phyloP scores from a whole-genome alignment of 2,329 filamentous ascomycete genomes.

The Neophaeococcomyces mojaviensis region DNA sequence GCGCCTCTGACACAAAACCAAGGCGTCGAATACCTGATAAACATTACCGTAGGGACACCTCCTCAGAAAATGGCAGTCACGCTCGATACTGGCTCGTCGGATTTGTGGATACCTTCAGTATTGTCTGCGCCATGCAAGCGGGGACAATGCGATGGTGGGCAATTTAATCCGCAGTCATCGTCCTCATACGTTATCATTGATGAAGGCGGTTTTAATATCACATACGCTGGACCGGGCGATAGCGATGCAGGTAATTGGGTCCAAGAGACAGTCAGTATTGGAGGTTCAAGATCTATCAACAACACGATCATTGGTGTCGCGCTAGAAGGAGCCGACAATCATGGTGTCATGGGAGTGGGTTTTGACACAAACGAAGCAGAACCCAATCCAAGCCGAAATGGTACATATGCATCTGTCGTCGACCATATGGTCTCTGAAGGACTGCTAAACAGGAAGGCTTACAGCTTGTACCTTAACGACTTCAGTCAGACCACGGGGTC shows the following conservation, averaged over 20 bases:
- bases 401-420: conserved; percentile 14
- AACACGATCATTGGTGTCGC: conserved; percentile 17
- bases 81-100: conserved; percentile 56
- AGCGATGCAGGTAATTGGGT: conserved; percentile 18
- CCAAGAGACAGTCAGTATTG: conserved; percentile 14
- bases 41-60: conserved; percentile 47
- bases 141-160: conserved; percentile 14
- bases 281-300: conserved; percentile 12
- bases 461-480: conserved; percentile 19
- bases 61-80: conserved; percentile 47
- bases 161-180: conserved; percentile 11
- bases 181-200: conserved; percentile 14
- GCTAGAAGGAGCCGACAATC: conserved; percentile 7
- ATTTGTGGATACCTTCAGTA: conserved; percentile 60
- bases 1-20: background rate
- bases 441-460: conserved; percentile 16
- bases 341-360: conserved; percentile 20
- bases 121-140: conserved; percentile 6
- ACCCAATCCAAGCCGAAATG: background rate
- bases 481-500: conserved; percentile 27
- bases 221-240: conserved; percentile 15
- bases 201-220: conserved; percentile 17
- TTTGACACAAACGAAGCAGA: conserved; percentile 10
- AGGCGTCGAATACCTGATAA: conserved; percentile 15
- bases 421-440: conserved; percentile 16